phyloP scores from a whole-genome alignment of 2,329 filamentous ascomycete species.

The Diaporthe nobilis region DNA sequence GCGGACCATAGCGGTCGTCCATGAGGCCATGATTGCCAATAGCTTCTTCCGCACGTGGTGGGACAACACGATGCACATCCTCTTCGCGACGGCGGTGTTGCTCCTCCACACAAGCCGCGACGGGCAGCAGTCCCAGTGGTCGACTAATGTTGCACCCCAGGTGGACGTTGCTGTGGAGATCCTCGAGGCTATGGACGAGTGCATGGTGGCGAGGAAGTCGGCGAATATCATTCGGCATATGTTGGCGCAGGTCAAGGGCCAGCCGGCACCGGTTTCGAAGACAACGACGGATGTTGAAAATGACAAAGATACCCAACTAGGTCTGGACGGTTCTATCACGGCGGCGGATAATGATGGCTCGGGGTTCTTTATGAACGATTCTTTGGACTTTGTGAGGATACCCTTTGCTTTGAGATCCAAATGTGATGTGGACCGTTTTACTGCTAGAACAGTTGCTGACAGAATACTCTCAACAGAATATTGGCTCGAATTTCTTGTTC shows the following conservation, averaged over 20 bases:
- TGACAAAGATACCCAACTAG: neutral
- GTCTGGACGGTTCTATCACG: neutral
- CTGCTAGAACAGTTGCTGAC: neutral
- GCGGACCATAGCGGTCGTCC: neutral
- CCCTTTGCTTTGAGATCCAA: neutral
- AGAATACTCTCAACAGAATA: neutral
- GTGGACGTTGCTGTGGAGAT: neutral
- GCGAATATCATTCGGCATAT: conserved; percentile 6
- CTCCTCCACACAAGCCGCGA: neutral
- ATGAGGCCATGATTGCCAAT: neutral
- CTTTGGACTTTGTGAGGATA: neutral
- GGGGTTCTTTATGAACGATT: neutral
- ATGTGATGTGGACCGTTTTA: neutral
- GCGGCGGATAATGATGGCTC: neutral
- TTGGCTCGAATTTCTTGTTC: neutral
- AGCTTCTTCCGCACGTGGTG: conserved; percentile 10
- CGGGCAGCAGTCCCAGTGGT: neutral
- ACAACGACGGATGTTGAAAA: neutral
- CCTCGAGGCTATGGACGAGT: conserved; percentile 14
- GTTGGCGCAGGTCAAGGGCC: neutral
- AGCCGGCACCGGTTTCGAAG: neutral
- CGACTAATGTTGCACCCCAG: neutral
- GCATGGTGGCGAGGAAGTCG: neutral
- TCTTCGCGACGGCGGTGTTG: conserved; percentile 3
- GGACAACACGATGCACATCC: conserved; percentile 17